Base-by-base conservation (phyloP, 2,329 filamentous ascomycete genomes). In the Colletotrichum incanum region DNA sequence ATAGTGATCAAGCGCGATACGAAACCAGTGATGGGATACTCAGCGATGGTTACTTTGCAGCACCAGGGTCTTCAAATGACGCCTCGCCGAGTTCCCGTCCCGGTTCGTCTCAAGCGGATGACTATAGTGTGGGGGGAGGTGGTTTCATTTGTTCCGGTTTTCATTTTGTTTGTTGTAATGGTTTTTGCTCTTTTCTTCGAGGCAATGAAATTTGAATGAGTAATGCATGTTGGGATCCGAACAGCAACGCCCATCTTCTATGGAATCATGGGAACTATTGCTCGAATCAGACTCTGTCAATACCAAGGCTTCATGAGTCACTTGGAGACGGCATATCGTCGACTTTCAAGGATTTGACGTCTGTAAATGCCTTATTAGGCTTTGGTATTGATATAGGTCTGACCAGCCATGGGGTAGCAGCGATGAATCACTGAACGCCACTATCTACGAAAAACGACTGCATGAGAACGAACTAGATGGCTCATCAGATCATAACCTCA, bases 1-100 rank as follows among this genome's bases (percentile, higher is more conserved):
- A 52, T 63, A 63, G 60, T 63, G 43, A 5, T 63, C 60, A 63
- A 52, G 60, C 45, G 5, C 2, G 14, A 63, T 20, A 20, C 45
- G 45, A 4, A 16, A 28, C 8, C 43, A 23, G 20, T 43, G 11
- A 0, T 0, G 43, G n/a, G 20, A 47, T 47, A 34, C n/a, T 16
- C 20, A 14, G 5, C 31, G 2, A 54, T 31, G 12, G 20, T 16
- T 26, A 6, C 9, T 11, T 31, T 47, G 45, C n/a, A 4, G 0
- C 28, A 41, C 9, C 45, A 31, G 28, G 12, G 58, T 34, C 39
- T 20, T 47, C 16, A 16, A 50, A 50, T n/a, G n/a, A n/a, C 23
- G 47, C 23, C 12, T 16, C 14, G 47, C 12, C n/a, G 18, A 31
- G 14, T 4, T 31, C 50, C 50, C 18, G 5, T 31, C 50, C 1